Percentiles rank a stretch among this genome's conserved stretches.
Conservation (phyloP, 345 rosid genomes). For the Raphanus sativus region DNA sequence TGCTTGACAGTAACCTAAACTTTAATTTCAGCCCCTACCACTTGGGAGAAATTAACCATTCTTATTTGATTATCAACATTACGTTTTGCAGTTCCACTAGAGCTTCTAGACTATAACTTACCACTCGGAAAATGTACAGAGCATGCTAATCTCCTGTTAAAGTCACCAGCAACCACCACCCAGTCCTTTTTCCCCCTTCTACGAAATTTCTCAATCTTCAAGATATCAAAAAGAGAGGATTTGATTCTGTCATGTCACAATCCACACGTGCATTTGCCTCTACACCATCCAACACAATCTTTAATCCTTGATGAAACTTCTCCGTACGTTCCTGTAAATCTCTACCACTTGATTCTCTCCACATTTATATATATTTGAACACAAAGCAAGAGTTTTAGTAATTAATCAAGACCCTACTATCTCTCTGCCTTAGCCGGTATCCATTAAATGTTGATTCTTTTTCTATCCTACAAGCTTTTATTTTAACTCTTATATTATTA, state of each 20-base stretch:
- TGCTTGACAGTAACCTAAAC: too few relatives aligned
- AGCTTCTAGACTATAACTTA: not conserved
- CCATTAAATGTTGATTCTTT: constrained; percentile 23
- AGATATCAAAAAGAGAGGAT: constrained; percentile 19
- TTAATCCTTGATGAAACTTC: constrained; percentile 34
- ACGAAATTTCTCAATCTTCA: constrained; percentile 23
- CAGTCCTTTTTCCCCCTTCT: constrained; percentile 11
- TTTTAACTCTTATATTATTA: constrained; percentile 2
- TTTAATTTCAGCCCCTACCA: too few relatives aligned
- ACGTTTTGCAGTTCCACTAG: not conserved
- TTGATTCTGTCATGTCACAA: constrained; percentile 31
- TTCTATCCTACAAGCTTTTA: constrained; percentile 8
- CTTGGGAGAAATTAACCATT: too few relatives aligned
- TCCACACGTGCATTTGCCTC: constrained; percentile 42
- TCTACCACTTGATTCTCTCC: constrained; percentile 14
- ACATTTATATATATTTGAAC: constrained; percentile 7
- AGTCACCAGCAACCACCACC: constrained; percentile 15
- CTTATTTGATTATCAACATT: not conserved
- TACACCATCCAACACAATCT: constrained; percentile 41
- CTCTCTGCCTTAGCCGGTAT: constrained; percentile 23
- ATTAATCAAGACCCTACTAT: constrained; percentile 24
- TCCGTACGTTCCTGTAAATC: constrained; percentile 33
- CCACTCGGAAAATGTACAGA: not conserved
- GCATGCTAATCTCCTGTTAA: not conserved
- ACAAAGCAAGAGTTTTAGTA: constrained; percentile 13